Evolutionary conservation across 768 basidiomycete species (phyloP).

Genomic region (Antrodiella citrinella): DNA sequence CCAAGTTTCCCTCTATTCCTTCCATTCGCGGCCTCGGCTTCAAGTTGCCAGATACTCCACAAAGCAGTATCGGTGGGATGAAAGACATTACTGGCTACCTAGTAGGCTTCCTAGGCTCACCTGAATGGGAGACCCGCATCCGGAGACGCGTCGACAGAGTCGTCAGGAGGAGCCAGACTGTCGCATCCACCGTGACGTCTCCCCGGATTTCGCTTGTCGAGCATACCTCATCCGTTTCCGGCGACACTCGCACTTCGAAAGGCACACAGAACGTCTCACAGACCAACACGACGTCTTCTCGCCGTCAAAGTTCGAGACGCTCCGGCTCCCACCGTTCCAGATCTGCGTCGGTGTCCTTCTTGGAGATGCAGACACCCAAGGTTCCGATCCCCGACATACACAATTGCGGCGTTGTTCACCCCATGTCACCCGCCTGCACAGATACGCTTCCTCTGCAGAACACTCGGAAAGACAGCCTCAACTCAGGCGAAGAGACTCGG

Average conservation of each 20-base stretch:
- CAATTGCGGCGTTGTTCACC: slow-evolving; percentile 14
- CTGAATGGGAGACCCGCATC: slow-evolving; percentile 20
- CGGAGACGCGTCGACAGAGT: slow-evolving; percentile 8
- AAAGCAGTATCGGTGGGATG: neutral
- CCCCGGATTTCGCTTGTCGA: neutral
- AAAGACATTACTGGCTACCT: slow-evolving; percentile 11
- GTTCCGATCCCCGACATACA: slow-evolving; percentile 9
- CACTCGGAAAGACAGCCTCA: neutral
- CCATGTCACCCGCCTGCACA: slow-evolving; percentile 13
- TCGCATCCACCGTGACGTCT: neutral
- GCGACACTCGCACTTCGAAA: neutral
- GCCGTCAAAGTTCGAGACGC: neutral
- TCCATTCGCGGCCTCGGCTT: slow-evolving; percentile 1
- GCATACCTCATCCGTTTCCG: neutral
- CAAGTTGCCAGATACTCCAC: neutral
- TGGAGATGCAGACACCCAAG: slow-evolving; percentile 11
- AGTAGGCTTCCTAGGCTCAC: slow-evolving; percentile 20
- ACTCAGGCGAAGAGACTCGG: neutral
- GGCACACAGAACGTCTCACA: neutral
- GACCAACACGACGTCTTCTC: neutral
- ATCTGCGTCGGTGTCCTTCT: slow-evolving; percentile 13
- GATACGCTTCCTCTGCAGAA: slow-evolving; percentile 3
- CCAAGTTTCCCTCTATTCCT: slow-evolving; percentile 1
- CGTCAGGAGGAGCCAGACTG: neutral
- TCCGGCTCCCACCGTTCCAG: slow-evolving; percentile 11